Evolutionary conservation across 192 early-diverging fungal genomes (phyloP).

Genomic region (Coemansia sp.): DNA sequence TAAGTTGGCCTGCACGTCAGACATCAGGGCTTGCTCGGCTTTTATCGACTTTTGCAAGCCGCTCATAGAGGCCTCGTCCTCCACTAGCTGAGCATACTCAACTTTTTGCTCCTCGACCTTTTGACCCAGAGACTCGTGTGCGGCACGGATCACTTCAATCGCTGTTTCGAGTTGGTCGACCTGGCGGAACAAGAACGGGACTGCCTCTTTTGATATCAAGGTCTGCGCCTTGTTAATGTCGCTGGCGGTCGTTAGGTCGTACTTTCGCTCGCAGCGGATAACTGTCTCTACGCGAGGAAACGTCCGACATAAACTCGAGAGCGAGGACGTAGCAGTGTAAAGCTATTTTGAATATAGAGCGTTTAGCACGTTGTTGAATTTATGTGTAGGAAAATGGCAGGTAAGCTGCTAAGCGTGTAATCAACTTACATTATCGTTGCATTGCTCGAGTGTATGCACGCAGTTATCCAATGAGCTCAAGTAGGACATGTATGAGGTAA

Average conservation of each 20-base stretch:
- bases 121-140: conserved; percentile 38
- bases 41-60: conserved; percentile 27
- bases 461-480: conserved; percentile 43
- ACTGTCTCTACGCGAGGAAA: conserved; percentile 50
- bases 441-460: conserved; percentile 19
- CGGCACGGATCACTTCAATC: conserved; percentile 37
- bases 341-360: conserved; percentile 22
- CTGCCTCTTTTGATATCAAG: conserved; percentile 52
- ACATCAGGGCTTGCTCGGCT: conserved; percentile 23
- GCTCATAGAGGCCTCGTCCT: conserved; percentile 30
- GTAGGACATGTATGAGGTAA: conserved; percentile 34
- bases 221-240: conserved; percentile 52
- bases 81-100: conserved; percentile 38
- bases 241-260: conserved; percentile 53
- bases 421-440: conserved; percentile 25
- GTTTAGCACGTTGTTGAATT: neutral
- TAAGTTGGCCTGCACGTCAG: conserved; percentile 44
- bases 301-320: conserved; percentile 31
- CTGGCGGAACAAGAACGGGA: conserved; percentile 53
- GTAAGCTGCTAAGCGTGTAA: neutral
- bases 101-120: conserved; percentile 33
- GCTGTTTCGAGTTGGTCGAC: conserved; percentile 52
- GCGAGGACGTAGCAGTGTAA: conserved; percentile 26
- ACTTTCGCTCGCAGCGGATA: conserved; percentile 45
- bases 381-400: neutral